Base-by-base conservation (phyloP, 306 rosid species). In the Spatholobus suberectus region DNA sequence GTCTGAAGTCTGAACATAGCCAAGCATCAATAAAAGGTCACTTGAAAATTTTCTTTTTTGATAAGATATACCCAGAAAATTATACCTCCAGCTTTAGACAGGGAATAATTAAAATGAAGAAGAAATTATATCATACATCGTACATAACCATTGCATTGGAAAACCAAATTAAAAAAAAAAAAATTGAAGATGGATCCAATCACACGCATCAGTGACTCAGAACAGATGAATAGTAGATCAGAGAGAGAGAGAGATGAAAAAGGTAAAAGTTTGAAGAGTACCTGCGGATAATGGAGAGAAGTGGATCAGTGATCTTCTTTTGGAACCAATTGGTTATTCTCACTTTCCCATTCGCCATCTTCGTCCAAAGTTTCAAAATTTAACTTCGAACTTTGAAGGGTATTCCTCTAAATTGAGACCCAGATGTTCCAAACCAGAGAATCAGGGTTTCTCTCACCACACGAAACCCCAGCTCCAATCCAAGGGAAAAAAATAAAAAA, bases 211-310 rank as follows among this genome's bases (percentile, higher is more conserved):
- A 3, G 0, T 17, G 55, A 75, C 14, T 75, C 69, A 23, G n/a
- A 52, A 9, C 6, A 20, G 44, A 70, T 43, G 26, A 69, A 76
- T 20, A 55, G 70, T 8, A 37, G 63, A 77, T 23, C 34, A 51
- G 15, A n/a, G 47, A 66, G 15, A 63, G 15, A 63, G 46, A 35
- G 47, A 51, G 47, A 23, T 14, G 43, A 58, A 44, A 54, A 58
- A 61, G 57, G 23, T 68, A 35, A 49, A 41, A 18, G 21, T 21
- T 77, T 17, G 73, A 69, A 70, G 5, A 69, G 29, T 44, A 94
- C 98, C 94, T 90, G 71, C 90, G 94, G 62, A 94, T 86, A 78
- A 94, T 93, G 73, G 85, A 68, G 62, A 86, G 59, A 62, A 94
- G 90, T 54, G 98, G 98, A 83, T 91, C 94, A 18, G 81, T 89